Percentiles rank a stretch among this genome's conserved stretches.
Conservation (phyloP, 106 monocot genomes). For the Dendrobium huoshanense region DNA sequence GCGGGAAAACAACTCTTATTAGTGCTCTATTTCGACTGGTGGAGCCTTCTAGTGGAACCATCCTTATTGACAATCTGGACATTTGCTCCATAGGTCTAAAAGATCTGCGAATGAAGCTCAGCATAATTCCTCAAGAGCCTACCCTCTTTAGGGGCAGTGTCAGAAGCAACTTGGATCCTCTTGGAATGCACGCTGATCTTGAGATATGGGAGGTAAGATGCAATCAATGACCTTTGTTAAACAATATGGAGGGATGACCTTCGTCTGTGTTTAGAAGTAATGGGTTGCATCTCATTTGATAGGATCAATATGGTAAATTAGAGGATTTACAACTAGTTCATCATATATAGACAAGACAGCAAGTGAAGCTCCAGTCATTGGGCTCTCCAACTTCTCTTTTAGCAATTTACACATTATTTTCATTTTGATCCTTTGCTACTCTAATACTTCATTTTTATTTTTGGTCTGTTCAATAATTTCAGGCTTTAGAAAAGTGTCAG, state of each 20-base stretch:
- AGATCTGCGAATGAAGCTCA: conserved; percentile 53
- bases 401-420: background rate
- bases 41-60: conserved; percentile 39
- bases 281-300: background rate
- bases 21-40: conserved; percentile 57
- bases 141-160: conserved; percentile 59
- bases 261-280: background rate
- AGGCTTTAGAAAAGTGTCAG: conserved; percentile 79
- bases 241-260: background rate
- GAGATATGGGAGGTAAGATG: conserved; percentile 60
- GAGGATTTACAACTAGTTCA: background rate
- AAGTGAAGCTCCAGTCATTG: too few species aligned
- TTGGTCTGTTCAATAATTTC: background rate
- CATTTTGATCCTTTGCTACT: too few species aligned
- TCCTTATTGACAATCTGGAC: conserved; percentile 47
- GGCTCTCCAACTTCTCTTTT: too few species aligned
- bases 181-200: conserved; percentile 39
- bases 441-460: background rate
- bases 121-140: conserved; percentile 84
- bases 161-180: conserved; percentile 59
- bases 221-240: background rate
- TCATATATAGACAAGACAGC: background rate
- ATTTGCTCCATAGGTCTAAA: conserved; percentile 49
- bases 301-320: background rate
- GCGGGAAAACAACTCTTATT: conserved; percentile 63